Conservation (phyloP, 2,329 filamentous ascomycete genomes). For the Aspergillus neoniger region DNA sequence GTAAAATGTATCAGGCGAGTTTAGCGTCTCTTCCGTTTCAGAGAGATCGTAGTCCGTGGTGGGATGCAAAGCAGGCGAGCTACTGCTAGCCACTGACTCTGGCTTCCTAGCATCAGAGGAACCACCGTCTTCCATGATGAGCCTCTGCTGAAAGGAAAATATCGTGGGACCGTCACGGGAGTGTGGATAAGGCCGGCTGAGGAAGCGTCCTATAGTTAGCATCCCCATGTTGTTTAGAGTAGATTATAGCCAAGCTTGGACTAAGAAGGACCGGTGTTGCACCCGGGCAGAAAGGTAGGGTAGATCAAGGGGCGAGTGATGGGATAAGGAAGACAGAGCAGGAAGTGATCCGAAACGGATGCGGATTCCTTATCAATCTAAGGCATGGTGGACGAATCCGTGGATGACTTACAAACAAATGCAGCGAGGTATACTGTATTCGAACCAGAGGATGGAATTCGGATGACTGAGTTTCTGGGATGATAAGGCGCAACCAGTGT, state of each 20-base stretch:
- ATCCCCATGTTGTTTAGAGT: slow-evolving; percentile 32
- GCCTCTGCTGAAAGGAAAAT: slow-evolving; percentile 41
- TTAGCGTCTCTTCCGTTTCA: slow-evolving; percentile 31
- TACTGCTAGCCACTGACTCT: slow-evolving; percentile 20
- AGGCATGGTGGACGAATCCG: slow-evolving; percentile 1
- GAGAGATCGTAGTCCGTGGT: slow-evolving; percentile 30
- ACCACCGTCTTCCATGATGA: slow-evolving; percentile 35
- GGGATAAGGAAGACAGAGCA: not conserved
- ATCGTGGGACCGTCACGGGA: slow-evolving; percentile 38
- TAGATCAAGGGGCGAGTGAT: not conserved
- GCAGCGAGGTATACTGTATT: slow-evolving; percentile 2
- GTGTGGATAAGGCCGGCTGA: slow-evolving; percentile 39
- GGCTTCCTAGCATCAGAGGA: slow-evolving; percentile 26
- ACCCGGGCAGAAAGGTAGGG: not conserved
- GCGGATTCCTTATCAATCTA: slow-evolving; percentile 15
- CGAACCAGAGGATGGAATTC: slow-evolving; percentile 9
- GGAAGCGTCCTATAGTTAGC: slow-evolving; percentile 42
- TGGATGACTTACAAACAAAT: slow-evolving; percentile 1
- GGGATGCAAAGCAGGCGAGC: slow-evolving; percentile 29
- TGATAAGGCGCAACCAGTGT: slow-evolving; percentile 20
- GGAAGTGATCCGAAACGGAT: not conserved
- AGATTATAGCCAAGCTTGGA: slow-evolving; percentile 1
- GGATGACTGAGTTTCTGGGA: not conserved
- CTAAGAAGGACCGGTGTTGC: not conserved
- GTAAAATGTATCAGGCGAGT: slow-evolving; percentile 30